Evolutionary conservation across 371 early-diverging fungal genomes (phyloP), one percentile per base, ranked within the genome.

Genomic region (Lichtheimia ramosa): DNA sequence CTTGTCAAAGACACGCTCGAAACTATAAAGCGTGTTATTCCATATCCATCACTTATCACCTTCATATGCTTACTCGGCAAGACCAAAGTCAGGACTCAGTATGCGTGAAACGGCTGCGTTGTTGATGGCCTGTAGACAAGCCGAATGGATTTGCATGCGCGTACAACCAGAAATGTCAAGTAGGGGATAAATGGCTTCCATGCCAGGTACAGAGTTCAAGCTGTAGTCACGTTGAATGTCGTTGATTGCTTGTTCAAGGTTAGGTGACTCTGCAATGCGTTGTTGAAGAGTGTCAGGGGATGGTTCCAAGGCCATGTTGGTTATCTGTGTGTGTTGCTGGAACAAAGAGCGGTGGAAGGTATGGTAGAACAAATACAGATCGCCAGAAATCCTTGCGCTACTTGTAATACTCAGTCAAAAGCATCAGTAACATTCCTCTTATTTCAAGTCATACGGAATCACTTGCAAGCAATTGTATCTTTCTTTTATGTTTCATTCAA

Each of bases 121-220:
- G 18, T 84, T 77, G n/a, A 84, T 65, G 1, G 86, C 82, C 14
- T 74, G 75, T 52, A 89, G 71, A 55, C 83, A 87, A 0, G 77
- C 70, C 1, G 59, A 57, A 66, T 89, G 88, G 34, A 88, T 74
- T 23, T 82, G 74, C 23, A 74, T 67, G 25, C 87, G 70, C 15
- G 81, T 71, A 39, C 77, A 76, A 8, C 83, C 83, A 39, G 83
- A 82, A 20, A 82, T 75, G 63, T 88, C 87, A 5, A 88, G 71
- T 3, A 89, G 66, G 2, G 81, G 81, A 54, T 86, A 87, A 54
- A 84, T 78, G 28, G 83, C 71, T 8, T 79, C 74, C 18, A 85
- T 76, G 18, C 74, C 80, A 8, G 81, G 83, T n/a, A 88, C 68
- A 16, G 53, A 28, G 59, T 68, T 59, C 5, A 77, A 62, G 1